Evolutionary conservation across 2,329 filamentous ascomycete species (phyloP).

Genomic region (Venturia pyrina): DNA sequence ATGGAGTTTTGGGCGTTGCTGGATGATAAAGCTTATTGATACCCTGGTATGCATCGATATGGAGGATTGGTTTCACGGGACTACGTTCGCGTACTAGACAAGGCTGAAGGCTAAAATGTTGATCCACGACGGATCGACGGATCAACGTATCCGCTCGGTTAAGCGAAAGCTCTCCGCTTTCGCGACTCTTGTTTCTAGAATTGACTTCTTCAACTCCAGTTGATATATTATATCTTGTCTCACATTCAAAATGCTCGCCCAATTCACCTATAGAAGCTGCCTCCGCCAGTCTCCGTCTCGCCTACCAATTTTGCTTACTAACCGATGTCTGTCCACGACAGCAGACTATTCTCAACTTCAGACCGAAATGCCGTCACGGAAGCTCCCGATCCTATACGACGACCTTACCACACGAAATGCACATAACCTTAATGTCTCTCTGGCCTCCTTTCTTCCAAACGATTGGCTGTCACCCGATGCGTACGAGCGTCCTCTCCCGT

Average conservation of each 20-base stretch:
- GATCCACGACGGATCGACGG: neutral
- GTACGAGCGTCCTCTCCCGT: neutral
- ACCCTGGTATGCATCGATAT: neutral
- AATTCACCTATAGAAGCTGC: neutral
- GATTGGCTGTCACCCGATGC: conserved; percentile 14
- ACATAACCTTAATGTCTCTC: conserved; percentile 26
- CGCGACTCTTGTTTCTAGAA: neutral
- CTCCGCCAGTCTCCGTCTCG: neutral
- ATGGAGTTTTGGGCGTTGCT: neutral
- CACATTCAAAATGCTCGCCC: neutral
- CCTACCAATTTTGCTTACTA: neutral
- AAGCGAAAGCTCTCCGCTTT: neutral
- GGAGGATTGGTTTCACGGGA: neutral
- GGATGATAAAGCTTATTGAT: neutral
- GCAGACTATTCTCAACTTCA: conserved; percentile 27
- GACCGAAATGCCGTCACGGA: conserved; percentile 37
- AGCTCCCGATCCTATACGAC: conserved; percentile 41
- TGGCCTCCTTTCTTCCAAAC: conserved; percentile 45
- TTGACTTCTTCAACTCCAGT: neutral
- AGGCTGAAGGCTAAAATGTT: neutral
- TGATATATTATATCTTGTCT: neutral
- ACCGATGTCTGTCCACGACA: conserved; percentile 8
- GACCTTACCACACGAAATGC: conserved; percentile 43
- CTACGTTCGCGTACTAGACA: neutral
- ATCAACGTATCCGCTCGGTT: neutral